A percentile compares a stretch with the other conserved stretches of the same genome.
Conservation (phyloP, 768 basidiomycete species). For the Amanita phalloides region DNA sequence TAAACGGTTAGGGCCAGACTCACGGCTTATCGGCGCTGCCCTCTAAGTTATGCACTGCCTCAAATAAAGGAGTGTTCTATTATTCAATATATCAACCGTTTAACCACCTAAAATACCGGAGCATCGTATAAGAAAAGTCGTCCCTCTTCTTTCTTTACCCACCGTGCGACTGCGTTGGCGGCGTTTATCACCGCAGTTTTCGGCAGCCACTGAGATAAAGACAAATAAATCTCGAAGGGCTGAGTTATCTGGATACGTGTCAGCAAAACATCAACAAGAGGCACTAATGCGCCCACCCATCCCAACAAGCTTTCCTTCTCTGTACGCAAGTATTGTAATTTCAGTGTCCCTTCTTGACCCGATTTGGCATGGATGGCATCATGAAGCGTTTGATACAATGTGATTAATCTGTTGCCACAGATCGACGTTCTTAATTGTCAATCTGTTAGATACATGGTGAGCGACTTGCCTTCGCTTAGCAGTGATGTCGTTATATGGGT, state of each 20-base stretch:
- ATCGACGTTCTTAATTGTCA: not conserved
- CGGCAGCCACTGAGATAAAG: slow-evolving; percentile 71
- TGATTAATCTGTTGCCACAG: slow-evolving; percentile 49
- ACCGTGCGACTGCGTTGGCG: slow-evolving; percentile 81
- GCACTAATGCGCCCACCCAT: slow-evolving; percentile 55
- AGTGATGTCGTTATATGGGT: slow-evolving; percentile 59
- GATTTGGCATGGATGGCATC: slow-evolving; percentile 89
- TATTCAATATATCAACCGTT: not conserved
- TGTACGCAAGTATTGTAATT: slow-evolving; percentile 80
- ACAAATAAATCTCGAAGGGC: slow-evolving; percentile 85
- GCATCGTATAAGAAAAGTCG: slow-evolving; percentile 80
- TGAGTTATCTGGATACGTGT: slow-evolving; percentile 63
- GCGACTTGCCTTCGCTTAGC: slow-evolving; percentile 47
- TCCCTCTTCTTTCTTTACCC: slow-evolving; percentile 85
- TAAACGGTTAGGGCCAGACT: not conserved
- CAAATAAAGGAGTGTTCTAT: not conserved
- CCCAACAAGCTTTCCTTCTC: slow-evolving; percentile 86
- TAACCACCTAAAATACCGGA: slow-evolving; percentile 58
- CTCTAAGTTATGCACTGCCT: not conserved
- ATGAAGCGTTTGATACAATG: slow-evolving; percentile 80
- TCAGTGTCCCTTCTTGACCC: slow-evolving; percentile 68
- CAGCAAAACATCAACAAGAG: not conserved
- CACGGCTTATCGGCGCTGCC: not conserved
- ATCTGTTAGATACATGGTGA: not conserved
- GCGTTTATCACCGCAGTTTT: slow-evolving; percentile 83